Conservation (phyloP, 1,284 basidiomycete species). For the Meripilus lineatus region DNA sequence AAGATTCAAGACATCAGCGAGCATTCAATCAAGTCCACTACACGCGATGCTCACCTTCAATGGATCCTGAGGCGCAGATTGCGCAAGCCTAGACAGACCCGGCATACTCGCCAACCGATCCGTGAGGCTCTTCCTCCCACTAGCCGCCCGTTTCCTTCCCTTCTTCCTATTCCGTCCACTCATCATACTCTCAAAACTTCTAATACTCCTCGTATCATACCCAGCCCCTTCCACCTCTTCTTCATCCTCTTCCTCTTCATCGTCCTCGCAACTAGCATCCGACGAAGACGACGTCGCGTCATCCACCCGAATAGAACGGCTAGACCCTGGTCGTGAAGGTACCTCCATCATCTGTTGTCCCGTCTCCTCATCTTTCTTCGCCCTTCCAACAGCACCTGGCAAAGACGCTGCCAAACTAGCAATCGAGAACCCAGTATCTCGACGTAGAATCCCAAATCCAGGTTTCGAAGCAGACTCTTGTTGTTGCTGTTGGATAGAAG, state of each 20-base stretch:
- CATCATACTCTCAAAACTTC: conserved; percentile 82
- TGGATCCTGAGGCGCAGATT: conserved; percentile 16
- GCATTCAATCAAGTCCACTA: not conserved
- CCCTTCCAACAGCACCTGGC: conserved; percentile 37
- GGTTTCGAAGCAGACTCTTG: conserved; percentile 35
- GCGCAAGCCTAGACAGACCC: conserved; percentile 44
- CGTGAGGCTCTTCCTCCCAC: conserved; percentile 57
- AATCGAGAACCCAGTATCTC: conserved; percentile 77
- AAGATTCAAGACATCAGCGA: not conserved
- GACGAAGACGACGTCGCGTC: conserved; percentile 24
- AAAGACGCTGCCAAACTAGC: conserved; percentile 70
- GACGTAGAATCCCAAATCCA: conserved; percentile 58
- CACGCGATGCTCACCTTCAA: conserved; percentile 20
- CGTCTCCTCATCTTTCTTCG: conserved; percentile 38
- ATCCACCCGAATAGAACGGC: conserved; percentile 33
- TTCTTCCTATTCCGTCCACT: conserved; percentile 39
- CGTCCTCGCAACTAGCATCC: conserved; percentile 24
- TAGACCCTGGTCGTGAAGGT: conserved; percentile 49
- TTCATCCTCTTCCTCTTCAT: conserved; percentile 29
- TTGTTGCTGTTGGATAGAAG: conserved; percentile 3
- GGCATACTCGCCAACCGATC: conserved; percentile 74
- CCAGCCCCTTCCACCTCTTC: conserved; percentile 35
- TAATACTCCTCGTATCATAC: conserved; percentile 63
- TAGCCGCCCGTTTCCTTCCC: conserved; percentile 23
- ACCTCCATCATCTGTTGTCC: conserved; percentile 69